phyloP scores from a whole-genome alignment of 257 asterid genomes.

The Solanum sitiens region DNA sequence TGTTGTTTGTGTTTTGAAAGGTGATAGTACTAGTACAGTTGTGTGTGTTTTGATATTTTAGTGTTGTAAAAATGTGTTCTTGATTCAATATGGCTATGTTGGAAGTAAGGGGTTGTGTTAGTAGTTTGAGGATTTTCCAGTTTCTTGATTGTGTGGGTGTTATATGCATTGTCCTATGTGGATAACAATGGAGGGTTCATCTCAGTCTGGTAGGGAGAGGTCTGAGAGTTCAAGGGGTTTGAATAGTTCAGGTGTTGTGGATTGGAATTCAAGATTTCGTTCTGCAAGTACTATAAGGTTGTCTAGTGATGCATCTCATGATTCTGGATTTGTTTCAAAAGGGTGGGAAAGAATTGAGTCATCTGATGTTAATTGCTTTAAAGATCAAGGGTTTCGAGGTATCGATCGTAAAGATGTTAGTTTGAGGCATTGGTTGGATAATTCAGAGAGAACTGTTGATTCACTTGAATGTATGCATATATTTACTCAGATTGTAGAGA shows the following conservation, averaged over 20 bases:
- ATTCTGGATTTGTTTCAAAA: slow-evolving; percentile 37
- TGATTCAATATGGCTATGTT: slow-evolving; percentile 34
- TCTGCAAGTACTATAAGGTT: slow-evolving; percentile 12
- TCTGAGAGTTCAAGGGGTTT: slow-evolving; percentile 58
- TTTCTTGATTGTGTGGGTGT: slow-evolving; percentile 4
- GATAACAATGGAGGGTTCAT: slow-evolving; percentile 74
- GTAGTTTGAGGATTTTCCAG: slow-evolving; percentile 9
- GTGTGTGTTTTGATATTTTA: background rate
- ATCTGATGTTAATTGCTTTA: slow-evolving; percentile 15
- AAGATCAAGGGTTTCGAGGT: slow-evolving; percentile 10
- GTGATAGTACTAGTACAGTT: background rate
- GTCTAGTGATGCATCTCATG: slow-evolving; percentile 34
- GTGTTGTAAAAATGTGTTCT: slow-evolving; percentile 16
- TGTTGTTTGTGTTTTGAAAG: background rate
- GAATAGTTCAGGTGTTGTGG: slow-evolving; percentile 34
- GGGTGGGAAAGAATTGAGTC: slow-evolving; percentile 28
- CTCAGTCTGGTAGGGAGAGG: slow-evolving; percentile 75
- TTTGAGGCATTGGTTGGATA: slow-evolving; percentile 88
- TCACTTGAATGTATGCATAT: slow-evolving; percentile 76
- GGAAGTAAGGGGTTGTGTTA: slow-evolving; percentile 7
- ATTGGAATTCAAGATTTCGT: slow-evolving; percentile 40
- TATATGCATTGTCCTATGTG: slow-evolving; percentile 20
- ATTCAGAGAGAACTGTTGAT: slow-evolving; percentile 67
- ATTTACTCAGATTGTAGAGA: slow-evolving; percentile 73
- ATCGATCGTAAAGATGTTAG: slow-evolving; percentile 42